Conservation (phyloP, 805 yeast species). For the Suhomyces tanzawaensis region DNA sequence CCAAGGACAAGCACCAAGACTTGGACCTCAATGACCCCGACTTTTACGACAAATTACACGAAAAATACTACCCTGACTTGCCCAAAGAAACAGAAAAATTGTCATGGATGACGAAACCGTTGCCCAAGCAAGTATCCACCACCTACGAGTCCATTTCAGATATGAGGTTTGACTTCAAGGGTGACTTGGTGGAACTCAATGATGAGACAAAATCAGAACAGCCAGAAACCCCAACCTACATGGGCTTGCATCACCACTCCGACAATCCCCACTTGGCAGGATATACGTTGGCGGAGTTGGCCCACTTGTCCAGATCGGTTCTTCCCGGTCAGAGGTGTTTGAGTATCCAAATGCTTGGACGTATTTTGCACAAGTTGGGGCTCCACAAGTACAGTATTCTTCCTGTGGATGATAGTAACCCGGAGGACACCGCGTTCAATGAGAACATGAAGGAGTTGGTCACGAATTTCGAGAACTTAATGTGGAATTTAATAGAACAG, state of each 20-base stretch:
- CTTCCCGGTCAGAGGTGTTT: conserved; percentile 83
- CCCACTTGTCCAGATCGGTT: conserved; percentile 73
- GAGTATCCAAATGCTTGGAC: conserved; percentile 82
- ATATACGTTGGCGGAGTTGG: conserved; percentile 80
- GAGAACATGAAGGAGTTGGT: conserved; percentile 23
- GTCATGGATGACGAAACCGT: conserved; percentile 87
- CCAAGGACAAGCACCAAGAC: conserved; percentile 28
- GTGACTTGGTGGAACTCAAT: conserved; percentile 60
- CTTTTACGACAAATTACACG: conserved; percentile 75
- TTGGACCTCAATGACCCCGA: conserved; percentile 74
- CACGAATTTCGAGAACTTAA: conserved; percentile 46
- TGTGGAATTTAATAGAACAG: conserved; percentile 72
- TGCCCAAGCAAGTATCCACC: conserved; percentile 39
- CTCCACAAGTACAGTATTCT: conserved; percentile 53
- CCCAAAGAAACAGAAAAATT: conserved; percentile 79
- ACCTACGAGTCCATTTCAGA: conserved; percentile 58
- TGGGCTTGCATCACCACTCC: conserved; percentile 90
- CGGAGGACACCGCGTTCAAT: conserved; percentile 36
- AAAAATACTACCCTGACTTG: conserved; percentile 83
- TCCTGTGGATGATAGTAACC: conserved; percentile 42
- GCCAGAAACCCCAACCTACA: conserved; percentile 45
- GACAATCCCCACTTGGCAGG: conserved; percentile 90
- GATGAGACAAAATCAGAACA: conserved; percentile 18
- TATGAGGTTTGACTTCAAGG: conserved; percentile 85
- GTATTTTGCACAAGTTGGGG: conserved; percentile 80